Evolutionary conservation across 2,329 filamentous ascomycete species (phyloP), one percentile per base, ranked within the genome.

Genomic region (Phialophora macrospora): DNA sequence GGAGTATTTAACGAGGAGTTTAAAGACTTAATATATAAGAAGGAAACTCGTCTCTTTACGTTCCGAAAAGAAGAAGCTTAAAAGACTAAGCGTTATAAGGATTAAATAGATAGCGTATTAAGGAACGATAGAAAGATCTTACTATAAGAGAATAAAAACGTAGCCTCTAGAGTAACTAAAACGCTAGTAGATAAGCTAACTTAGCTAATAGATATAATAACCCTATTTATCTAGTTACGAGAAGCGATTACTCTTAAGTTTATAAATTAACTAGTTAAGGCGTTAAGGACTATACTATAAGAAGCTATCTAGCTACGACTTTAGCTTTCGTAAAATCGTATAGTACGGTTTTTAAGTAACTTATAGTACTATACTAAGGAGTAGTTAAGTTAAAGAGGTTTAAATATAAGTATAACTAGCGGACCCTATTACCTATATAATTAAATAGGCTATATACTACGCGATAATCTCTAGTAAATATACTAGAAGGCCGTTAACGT

Each of bases 401-500:
- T 17, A 14, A 57, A 14, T 34, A 46, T 14, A 20, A 58, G 55
- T 46, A 26, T 12, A 44, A 14, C 3, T 38, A 38, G 34, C 17
- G 38, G 9, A 12, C 3, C 2, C 44, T 58, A 58, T 9, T 58
- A 28, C 9, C 38, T 44, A 3, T 44, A 58, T 30, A 30, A 28
- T 12, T 58, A 56, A 32, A 0, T 12, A 4, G 38, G 3, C 11
- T 46, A 58, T 30, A 30, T 58, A 46, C 1, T 58, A 28, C 3
- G 14, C 4, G 22, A 46, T 6, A 8, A 46, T 44, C 11, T n/a
- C 20, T 58, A 58, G 34, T 58, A 30, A 12, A 8, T 58, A 44
- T 58, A 58, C 34, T 58, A 58, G 34, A 58, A 58, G 26, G 11
- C 9, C 2, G 9, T 28, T 7, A 46, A n/a, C 12, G 38, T 34